These are phyloP conservation scores for Anethum foeniculum DNA, from an alignment of 140 eudicot species.

Conservation along the genomic window DNA sequence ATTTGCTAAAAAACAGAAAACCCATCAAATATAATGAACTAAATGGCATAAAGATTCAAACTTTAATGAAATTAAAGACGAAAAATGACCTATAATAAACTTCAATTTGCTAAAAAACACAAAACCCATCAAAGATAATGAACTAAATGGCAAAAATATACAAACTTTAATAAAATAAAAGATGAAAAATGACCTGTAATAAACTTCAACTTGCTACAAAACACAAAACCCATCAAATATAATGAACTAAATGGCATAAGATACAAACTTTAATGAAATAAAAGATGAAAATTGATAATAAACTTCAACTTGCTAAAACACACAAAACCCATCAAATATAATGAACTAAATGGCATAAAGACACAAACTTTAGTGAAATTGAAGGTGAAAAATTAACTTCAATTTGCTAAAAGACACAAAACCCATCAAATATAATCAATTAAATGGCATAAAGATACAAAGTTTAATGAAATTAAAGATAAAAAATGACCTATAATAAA, in stretches of 20 bases:
- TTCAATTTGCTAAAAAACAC: slow-evolving; percentile 22
- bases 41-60: not conserved
- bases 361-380: not conserved
- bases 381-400: not conserved
- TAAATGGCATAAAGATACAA: not conserved
- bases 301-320: no score
- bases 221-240: no score
- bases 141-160: not conserved
- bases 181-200: no score
- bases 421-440: no score
- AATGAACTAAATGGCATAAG: not conserved
- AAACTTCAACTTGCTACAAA: no score
- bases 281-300: no score
- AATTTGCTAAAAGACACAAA: no score
- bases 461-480: not conserved
- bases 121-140: no score
- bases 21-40: no score
- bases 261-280: not conserved
- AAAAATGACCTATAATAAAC: slow-evolving; percentile 37
- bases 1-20: no score
- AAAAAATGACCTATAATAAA: slow-evolving; percentile 37
- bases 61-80: not conserved
- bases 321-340: no score
- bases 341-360: not conserved
- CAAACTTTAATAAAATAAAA: not conserved